Conservation (phyloP, 768 basidiomycete species). For the Collybia mongolica region DNA sequence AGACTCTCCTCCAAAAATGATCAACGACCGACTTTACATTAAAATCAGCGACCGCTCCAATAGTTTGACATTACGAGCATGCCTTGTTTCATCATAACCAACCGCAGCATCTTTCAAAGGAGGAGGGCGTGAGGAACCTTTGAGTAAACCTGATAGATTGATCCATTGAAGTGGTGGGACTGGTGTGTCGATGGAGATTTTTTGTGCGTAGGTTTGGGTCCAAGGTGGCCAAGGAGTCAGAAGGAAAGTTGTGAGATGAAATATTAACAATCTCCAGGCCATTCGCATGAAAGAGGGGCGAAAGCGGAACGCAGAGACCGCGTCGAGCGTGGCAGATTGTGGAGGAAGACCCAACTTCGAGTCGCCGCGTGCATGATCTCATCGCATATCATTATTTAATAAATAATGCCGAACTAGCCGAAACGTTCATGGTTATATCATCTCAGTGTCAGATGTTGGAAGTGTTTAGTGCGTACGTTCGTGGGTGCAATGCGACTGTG, state of each 20-base stretch:
- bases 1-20: constrained; percentile 79
- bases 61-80: background rate
- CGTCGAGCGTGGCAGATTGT: background rate
- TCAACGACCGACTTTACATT: constrained; percentile 47
- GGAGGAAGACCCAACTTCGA: background rate
- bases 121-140: constrained; percentile 54
- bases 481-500: no score
- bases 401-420: no score
- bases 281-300: constrained; percentile 19
- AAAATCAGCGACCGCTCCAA: constrained; percentile 7
- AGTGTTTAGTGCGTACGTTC: no score
- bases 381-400: background rate
- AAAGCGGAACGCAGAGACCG: background rate
- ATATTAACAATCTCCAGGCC: constrained; percentile 24
- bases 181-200: constrained; percentile 50
- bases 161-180: constrained; percentile 76
- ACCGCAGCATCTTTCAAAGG: constrained; percentile 71
- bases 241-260: constrained; percentile 24
- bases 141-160: constrained; percentile 58
- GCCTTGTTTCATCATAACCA: constrained; percentile 55
- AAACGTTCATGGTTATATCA: no score
- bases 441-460: no score
- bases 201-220: constrained; percentile 34
- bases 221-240: constrained; percentile 16
- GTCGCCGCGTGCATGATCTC: background rate